phyloP scores from a whole-genome alignment of 208 protist species.

The Acanthamoeba royreba region DNA sequence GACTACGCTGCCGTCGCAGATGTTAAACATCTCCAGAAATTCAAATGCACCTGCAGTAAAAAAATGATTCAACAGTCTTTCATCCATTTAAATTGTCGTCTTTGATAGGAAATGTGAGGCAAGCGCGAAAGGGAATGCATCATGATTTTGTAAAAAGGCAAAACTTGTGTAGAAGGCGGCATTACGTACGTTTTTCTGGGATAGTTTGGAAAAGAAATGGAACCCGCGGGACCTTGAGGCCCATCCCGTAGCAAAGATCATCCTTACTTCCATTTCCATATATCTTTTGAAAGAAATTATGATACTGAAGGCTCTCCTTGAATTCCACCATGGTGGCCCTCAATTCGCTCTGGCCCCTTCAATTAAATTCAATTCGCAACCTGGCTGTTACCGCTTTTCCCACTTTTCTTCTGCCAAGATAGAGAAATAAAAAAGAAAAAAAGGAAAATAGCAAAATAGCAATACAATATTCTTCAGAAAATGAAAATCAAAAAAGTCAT shows the following conservation, averaged over 20 bases:
- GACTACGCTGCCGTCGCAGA: not conserved
- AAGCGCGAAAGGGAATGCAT: not conserved
- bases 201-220: slow-evolving; percentile 11
- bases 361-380: too few relatives aligned
- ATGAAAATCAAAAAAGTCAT: too few relatives aligned
- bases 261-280: not conserved
- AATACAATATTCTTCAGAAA: too few relatives aligned
- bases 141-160: not conserved
- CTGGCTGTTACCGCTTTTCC: too few relatives aligned
- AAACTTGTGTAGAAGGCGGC: not conserved
- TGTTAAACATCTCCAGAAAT: slow-evolving; percentile 23
- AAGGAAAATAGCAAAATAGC: too few relatives aligned
- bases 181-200: not conserved
- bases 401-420: too few relatives aligned
- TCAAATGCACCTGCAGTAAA: not conserved
- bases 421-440: too few relatives aligned
- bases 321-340: not conserved
- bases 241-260: not conserved
- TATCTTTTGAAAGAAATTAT: slow-evolving; percentile 21
- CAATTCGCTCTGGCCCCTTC: too few relatives aligned
- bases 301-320: not conserved
- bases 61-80: too few relatives aligned
- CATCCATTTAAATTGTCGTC: too few relatives aligned
- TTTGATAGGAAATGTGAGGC: too few relatives aligned
- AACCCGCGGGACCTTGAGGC: not conserved